Conservation (phyloP, 495 filamentous ascomycete species). For the Lentithecium fluviatile region DNA sequence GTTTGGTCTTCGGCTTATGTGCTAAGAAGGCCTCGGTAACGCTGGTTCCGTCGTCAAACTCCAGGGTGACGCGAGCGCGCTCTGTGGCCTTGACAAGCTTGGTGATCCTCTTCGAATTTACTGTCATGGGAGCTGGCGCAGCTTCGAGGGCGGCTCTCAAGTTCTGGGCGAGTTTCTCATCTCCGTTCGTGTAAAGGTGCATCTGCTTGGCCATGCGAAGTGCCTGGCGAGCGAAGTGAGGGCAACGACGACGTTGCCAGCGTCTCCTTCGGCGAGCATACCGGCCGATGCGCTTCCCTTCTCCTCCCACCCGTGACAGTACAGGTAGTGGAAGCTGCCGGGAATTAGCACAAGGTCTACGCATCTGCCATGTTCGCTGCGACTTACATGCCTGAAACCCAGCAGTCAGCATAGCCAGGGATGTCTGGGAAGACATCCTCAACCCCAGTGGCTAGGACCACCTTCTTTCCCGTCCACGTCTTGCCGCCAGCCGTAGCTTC, state of each 20-base stretch:
- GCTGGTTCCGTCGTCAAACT: slow-evolving; percentile 18
- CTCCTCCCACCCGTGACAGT: slow-evolving; percentile 26
- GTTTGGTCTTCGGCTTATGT: slow-evolving; percentile 13
- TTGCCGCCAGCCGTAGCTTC: slow-evolving; percentile 13
- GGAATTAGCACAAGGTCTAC: background rate
- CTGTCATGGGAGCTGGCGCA: background rate
- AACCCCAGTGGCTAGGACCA: slow-evolving; percentile 27
- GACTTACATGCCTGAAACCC: slow-evolving; percentile 21
- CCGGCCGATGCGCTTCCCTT: slow-evolving; percentile 2
- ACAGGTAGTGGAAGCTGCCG: slow-evolving; percentile 32
- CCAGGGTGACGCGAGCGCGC: slow-evolving; percentile 5
- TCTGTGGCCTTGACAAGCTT: slow-evolving; percentile 4
- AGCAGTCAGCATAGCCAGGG: slow-evolving; percentile 21
- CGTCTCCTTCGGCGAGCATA: slow-evolving; percentile 16
- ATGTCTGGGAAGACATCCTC: slow-evolving; percentile 27
- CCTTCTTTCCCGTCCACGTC: slow-evolving; percentile 20
- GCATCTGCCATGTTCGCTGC: background rate
- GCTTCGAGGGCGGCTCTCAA: slow-evolving; percentile 1
- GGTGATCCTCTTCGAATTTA: slow-evolving; percentile 15
- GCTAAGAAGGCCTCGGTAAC: slow-evolving; percentile 14
- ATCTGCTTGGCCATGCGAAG: slow-evolving; percentile 2
- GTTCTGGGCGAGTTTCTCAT: slow-evolving; percentile 3
- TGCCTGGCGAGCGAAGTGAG: slow-evolving; percentile 7
- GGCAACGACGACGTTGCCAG: background rate
- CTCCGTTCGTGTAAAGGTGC: slow-evolving; percentile 29